A percentile compares a stretch with the other conserved stretches of the same genome.
phyloP scores from a whole-genome alignment of 1,284 basidiomycete genomes.

The Malassezia psittaci region DNA sequence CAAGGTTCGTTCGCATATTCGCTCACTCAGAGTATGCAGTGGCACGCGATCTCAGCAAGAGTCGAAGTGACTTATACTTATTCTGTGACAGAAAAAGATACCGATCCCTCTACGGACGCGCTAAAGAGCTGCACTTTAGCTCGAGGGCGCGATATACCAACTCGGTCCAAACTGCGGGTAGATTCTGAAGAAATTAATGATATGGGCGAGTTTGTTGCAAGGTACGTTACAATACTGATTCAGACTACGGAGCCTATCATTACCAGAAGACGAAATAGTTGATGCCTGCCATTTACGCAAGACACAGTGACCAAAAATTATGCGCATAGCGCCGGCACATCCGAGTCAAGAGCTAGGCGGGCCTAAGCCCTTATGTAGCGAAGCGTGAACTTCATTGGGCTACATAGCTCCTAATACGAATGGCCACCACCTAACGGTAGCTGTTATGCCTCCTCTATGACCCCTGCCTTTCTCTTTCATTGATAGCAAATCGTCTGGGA shows the following conservation, averaged over 20 bases:
- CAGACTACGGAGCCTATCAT: conserved; percentile 1
- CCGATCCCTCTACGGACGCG: not conserved
- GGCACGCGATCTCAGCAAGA: conserved; percentile 15
- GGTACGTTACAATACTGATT: conserved; percentile 3
- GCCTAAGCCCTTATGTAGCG: conserved; percentile 15
- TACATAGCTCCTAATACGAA: not conserved
- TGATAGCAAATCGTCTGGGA: not conserved
- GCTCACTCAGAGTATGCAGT: conserved; percentile 9
- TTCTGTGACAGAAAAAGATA: no score
- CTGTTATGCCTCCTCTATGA: not conserved
- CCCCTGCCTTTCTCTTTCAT: conserved; percentile 14
- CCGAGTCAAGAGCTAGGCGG: not conserved
- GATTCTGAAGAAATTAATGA: conserved; percentile 1
- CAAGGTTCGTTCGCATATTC: conserved; percentile 10
- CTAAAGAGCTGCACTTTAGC: not conserved
- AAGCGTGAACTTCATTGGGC: not conserved
- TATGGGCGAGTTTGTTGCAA: conserved; percentile 12
- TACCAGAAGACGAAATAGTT: conserved; percentile 10
- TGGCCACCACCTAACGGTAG: not conserved
- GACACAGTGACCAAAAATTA: conserved; percentile 15
- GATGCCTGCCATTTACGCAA: conserved; percentile 18
- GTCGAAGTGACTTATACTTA: conserved; percentile 3
- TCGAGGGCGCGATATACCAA: not conserved
- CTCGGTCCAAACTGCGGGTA: not conserved
- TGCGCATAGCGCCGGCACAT: not conserved